A percentile compares a stretch with the other conserved stretches of the same genome.
These are phyloP conservation scores for Phaeosphaeria sp. DNA, from an alignment of 2,329 filamentous ascomycete genomes.

Conservation along the genomic window DNA sequence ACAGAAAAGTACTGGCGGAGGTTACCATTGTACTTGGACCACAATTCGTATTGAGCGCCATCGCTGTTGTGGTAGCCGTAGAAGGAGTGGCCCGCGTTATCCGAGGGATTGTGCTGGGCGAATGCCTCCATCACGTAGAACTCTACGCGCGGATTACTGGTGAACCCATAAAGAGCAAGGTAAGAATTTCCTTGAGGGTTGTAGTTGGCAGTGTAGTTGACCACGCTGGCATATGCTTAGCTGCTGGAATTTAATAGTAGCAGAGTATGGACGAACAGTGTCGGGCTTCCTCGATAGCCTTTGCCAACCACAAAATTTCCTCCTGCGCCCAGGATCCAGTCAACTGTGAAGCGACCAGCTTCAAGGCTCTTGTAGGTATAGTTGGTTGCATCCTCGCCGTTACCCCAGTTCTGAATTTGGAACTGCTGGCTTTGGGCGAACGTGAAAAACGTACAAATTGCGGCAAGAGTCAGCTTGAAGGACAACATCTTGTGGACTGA, in stretches of 20 bases:
- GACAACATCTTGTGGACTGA: constrained; percentile 46
- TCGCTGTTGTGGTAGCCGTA: constrained; percentile 7
- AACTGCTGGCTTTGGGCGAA: constrained; percentile 8
- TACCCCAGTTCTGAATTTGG: constrained; percentile 9
- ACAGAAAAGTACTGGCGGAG: constrained; percentile 7
- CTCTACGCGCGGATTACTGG: constrained; percentile 56
- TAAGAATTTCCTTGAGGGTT: constrained; percentile 56
- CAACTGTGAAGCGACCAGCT: constrained; percentile 8
- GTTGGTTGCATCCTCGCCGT: constrained; percentile 8
- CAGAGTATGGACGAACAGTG: neutral
- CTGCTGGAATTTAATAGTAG: neutral
- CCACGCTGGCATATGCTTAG: neutral
- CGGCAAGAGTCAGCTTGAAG: constrained; percentile 48
- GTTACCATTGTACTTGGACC: constrained; percentile 7
- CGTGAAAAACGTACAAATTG: constrained; percentile 33
- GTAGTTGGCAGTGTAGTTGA: constrained; percentile 54
- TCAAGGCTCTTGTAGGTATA: constrained; percentile 11
- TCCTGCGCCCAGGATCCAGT: constrained; percentile 6
- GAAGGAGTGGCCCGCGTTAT: constrained; percentile 33
- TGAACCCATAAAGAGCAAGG: constrained; percentile 63
- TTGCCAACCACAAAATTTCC: constrained; percentile 4
- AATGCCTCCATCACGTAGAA: constrained; percentile 61
- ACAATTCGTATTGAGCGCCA: constrained; percentile 6
- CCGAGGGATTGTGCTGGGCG: constrained; percentile 43
- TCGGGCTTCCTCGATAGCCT: constrained; percentile 1